Evolutionary conservation across 208 protist species (phyloP).

Genomic region (Acanthamoeba polyphaga): DNA sequence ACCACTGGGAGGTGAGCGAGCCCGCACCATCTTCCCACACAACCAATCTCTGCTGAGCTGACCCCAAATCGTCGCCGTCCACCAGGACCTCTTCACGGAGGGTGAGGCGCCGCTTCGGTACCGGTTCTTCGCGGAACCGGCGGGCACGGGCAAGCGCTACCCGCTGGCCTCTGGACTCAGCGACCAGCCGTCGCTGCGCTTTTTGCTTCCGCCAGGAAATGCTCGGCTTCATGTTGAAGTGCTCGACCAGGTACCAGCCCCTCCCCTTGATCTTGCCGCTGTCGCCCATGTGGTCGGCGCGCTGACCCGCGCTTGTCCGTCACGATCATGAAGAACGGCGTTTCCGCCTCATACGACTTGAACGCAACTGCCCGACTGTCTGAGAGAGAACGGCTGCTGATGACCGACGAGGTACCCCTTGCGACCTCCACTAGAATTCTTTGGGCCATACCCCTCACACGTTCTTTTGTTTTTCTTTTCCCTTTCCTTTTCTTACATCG

Average conservation of each 20-base stretch:
- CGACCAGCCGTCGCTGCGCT: not conserved
- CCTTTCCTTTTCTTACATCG: not conserved
- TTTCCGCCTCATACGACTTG: not conserved
- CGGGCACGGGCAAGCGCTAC: not conserved
- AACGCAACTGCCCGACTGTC: not conserved
- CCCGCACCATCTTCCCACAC: not conserved
- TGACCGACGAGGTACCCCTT: slow-evolving; percentile 13
- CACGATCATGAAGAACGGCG: not conserved
- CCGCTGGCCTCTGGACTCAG: slow-evolving; percentile 4
- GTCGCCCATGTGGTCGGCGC: not conserved
- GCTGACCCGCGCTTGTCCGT: not conserved
- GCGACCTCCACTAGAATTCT: not conserved
- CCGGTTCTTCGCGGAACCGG: not conserved
- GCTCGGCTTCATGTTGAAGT: slow-evolving; percentile 49
- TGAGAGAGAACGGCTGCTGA: not conserved
- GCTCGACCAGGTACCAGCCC: slow-evolving; percentile 37
- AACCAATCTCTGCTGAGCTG: too few relatives aligned
- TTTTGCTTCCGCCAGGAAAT: slow-evolving; percentile 44
- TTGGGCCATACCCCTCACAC: not conserved
- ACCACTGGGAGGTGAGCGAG: slow-evolving; percentile 8
- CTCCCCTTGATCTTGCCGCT: not conserved
- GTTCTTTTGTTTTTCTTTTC: not conserved
- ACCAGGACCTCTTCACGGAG: slow-evolving; percentile 13
- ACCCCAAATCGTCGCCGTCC: not conserved
- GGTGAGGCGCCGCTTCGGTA: slow-evolving; percentile 3